Percentiles rank a stretch among this genome's conserved stretches.
phyloP scores from a whole-genome alignment of 164 flowering plant species.

The Sextonia rubra region DNA sequence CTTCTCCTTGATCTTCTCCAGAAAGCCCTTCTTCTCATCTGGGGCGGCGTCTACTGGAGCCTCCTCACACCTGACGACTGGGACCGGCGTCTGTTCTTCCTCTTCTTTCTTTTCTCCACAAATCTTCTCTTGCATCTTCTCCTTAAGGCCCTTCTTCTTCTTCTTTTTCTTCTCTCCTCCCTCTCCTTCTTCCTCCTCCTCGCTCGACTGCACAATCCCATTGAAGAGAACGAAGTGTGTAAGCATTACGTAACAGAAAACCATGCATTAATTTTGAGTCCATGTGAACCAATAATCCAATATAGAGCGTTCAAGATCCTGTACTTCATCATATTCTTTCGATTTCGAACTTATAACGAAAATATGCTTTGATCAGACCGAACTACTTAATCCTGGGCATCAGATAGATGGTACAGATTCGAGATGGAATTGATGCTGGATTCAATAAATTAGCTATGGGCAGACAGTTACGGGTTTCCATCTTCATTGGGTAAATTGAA shows the following conservation, averaged over 20 bases:
- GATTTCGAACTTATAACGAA: no score
- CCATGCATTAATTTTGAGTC: background rate
- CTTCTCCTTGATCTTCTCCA: constrained; percentile 73
- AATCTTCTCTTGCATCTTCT: constrained; percentile 44
- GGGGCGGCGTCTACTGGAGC: constrained; percentile 3
- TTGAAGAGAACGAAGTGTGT: background rate
- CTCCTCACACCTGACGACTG: background rate
- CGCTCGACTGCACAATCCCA: constrained; percentile 44
- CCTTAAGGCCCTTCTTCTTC: constrained; percentile 61
- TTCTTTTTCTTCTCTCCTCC: constrained; percentile 48
- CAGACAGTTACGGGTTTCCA: no score
- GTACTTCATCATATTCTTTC: no score
- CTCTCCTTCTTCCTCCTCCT: constrained; percentile 58
- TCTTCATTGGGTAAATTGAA: no score
- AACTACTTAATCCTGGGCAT: no score
- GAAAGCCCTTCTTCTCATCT: constrained; percentile 46
- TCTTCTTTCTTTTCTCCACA: constrained; percentile 25
- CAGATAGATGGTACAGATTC: no score
- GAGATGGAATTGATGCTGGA: no score
- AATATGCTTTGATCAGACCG: no score
- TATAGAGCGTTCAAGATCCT: no score
- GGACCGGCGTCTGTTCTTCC: background rate
- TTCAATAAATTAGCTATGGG: no score
- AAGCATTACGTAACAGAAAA: background rate
- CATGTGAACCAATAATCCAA: no score